A percentile compares a stretch with the other conserved stretches of the same genome.
Conservation (phyloP, 805 yeast genomes). For the Cyberlindnera xylosilytica region DNA sequence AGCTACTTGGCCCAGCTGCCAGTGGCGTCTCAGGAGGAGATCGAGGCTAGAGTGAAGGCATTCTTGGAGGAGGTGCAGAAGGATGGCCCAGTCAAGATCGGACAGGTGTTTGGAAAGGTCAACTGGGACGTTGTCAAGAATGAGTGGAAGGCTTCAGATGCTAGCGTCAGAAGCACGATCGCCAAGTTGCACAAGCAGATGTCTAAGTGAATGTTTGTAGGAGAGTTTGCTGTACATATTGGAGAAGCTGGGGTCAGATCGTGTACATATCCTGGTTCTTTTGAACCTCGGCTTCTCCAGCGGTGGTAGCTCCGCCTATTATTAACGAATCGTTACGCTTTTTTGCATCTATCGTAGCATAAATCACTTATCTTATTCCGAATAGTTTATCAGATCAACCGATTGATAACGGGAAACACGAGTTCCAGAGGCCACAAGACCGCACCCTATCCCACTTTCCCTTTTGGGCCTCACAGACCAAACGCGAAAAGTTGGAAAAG, state of each 20-base stretch:
- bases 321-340: no score
- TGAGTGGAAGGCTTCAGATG: slow-evolving; percentile 38
- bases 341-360: no score
- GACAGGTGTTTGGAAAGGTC: slow-evolving; percentile 31
- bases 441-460: neutral
- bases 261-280: no score
- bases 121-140: slow-evolving; percentile 31
- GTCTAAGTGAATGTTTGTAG: neutral
- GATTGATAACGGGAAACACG: no score
- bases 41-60: slow-evolving; percentile 32
- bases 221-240: no score
- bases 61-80: slow-evolving; percentile 24
- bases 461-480: no score
- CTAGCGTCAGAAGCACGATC: slow-evolving; percentile 30
- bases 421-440: no score
- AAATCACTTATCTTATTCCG: no score
- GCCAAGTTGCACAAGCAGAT: slow-evolving; percentile 23
- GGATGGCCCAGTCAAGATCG: slow-evolving; percentile 24
- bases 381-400: no score
- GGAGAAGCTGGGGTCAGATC: no score
- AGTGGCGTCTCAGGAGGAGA: slow-evolving; percentile 45
- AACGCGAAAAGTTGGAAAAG: neutral
- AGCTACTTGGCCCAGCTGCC: slow-evolving; percentile 40
- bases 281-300: no score
- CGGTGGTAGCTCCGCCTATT: no score